A percentile compares a stretch with the other conserved stretches of the same genome.
Conservation (phyloP, 441 rosid genomes). For the Omphalea diandra region DNA sequence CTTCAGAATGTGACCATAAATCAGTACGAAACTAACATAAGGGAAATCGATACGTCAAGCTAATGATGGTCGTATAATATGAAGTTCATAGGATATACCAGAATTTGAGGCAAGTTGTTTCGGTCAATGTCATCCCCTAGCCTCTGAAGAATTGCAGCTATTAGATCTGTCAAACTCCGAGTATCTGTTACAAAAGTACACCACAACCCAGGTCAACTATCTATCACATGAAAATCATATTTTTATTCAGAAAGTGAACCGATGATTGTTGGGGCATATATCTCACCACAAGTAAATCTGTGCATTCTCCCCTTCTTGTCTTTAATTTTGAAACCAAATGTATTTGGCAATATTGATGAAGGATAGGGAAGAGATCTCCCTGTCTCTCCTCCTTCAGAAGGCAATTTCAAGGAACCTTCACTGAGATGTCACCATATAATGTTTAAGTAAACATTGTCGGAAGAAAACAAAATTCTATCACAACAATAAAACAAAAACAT, state of each 20-base stretch:
- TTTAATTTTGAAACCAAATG: slow-evolving; percentile 82
- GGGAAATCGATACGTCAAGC: slow-evolving; percentile 4
- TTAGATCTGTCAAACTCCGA: slow-evolving; percentile 70
- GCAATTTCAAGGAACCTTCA: slow-evolving; percentile 74
- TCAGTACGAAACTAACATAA: slow-evolving; percentile 16
- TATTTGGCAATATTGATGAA: slow-evolving; percentile 36
- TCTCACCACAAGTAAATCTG: slow-evolving; percentile 83
- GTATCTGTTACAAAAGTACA: slow-evolving; percentile 47
- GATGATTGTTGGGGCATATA: background rate
- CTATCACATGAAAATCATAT: background rate
- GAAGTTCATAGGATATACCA: slow-evolving; percentile 43
- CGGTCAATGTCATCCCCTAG: slow-evolving; percentile 81
- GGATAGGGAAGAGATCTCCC: slow-evolving; percentile 60
- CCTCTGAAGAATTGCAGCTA: slow-evolving; percentile 85
- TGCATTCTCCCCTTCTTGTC: slow-evolving; percentile 86
- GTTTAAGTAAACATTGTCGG: slow-evolving; percentile 16
- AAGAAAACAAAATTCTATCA: slow-evolving; percentile 14
- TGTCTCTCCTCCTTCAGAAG: slow-evolving; percentile 71
- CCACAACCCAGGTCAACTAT: slow-evolving; percentile 20
- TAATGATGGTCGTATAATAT: background rate
- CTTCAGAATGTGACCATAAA: slow-evolving; percentile 36
- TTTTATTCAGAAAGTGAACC: background rate
- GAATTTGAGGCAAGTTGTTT: slow-evolving; percentile 74
- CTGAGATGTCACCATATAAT: slow-evolving; percentile 41
- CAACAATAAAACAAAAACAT: slow-evolving; percentile 13